Conservation (phyloP, 2,329 filamentous ascomycete species). For the Huntiella omanensis region DNA sequence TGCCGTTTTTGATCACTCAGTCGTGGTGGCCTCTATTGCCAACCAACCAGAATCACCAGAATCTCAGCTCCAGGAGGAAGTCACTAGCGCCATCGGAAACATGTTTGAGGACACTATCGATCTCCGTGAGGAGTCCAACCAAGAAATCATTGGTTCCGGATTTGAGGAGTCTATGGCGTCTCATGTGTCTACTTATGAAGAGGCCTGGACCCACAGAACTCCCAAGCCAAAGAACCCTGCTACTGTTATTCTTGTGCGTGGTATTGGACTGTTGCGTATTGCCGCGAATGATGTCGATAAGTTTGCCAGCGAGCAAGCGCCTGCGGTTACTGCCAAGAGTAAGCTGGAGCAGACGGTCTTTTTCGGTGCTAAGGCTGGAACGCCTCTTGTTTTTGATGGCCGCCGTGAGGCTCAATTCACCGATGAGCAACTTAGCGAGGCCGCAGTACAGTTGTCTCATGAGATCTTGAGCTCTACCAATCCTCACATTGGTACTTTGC, state of each 20-base stretch:
- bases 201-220: slow-evolving; percentile 29
- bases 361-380: slow-evolving; percentile 64
- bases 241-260: slow-evolving; percentile 41
- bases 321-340: slow-evolving; percentile 58
- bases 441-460: slow-evolving; percentile 58
- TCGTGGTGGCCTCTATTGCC: slow-evolving; percentile 58
- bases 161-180: slow-evolving; percentile 31
- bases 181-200: slow-evolving; percentile 22
- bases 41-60: slow-evolving; percentile 52
- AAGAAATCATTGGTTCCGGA: slow-evolving; percentile 46
- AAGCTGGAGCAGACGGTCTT: slow-evolving; percentile 92
- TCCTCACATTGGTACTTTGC: slow-evolving; percentile 51
- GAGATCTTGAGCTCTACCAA: slow-evolving; percentile 68
- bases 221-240: slow-evolving; percentile 42
- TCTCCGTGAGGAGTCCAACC: slow-evolving; percentile 45
- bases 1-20: slow-evolving; percentile 57
- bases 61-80: slow-evolving; percentile 50
- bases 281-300: slow-evolving; percentile 39
- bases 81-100: slow-evolving; percentile 38
- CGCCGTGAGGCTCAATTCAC: slow-evolving; percentile 48
- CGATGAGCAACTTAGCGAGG: slow-evolving; percentile 50
- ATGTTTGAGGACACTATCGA: slow-evolving; percentile 77
- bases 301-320: slow-evolving; percentile 37
- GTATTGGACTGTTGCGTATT: slow-evolving; percentile 41
- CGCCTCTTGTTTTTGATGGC: slow-evolving; percentile 69